Evolutionary conservation across 2,329 filamentous ascomycete genomes (phyloP).

Genomic region (Pseudopithomyces chartarum): DNA sequence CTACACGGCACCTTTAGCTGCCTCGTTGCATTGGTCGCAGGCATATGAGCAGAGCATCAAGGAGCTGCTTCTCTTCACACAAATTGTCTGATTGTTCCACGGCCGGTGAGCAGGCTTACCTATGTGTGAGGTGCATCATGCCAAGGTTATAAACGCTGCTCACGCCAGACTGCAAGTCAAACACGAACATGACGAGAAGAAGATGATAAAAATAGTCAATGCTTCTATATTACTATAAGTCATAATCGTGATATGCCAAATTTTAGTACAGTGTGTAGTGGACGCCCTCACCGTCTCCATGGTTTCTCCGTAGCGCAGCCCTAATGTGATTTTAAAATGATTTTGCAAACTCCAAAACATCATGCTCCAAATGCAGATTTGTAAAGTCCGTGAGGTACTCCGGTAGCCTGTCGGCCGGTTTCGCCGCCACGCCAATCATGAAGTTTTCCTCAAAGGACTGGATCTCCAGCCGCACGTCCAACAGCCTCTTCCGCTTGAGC

Average conservation of each 20-base stretch:
- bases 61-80: no score
- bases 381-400: constrained; percentile 48
- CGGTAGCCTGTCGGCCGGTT: constrained; percentile 41
- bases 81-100: no score
- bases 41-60: no score
- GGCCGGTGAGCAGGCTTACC: no score
- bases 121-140: no score
- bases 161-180: background rate
- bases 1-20: no score
- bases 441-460: constrained; percentile 63
- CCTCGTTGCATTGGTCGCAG: no score
- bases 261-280: background rate
- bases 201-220: background rate
- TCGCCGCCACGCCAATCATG: constrained; percentile 61
- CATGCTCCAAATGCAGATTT: constrained; percentile 53
- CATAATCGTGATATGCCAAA: background rate
- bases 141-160: background rate
- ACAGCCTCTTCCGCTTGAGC: constrained; percentile 52
- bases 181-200: background rate
- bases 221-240: constrained; percentile 2
- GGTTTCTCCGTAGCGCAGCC: background rate
- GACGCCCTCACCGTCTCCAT: background rate
- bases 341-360: constrained; percentile 41
- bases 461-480: constrained; percentile 62
- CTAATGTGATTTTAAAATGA: background rate